phyloP scores from a whole-genome alignment of 1,284 basidiomycete species.

The Cryptococcus sp. region DNA sequence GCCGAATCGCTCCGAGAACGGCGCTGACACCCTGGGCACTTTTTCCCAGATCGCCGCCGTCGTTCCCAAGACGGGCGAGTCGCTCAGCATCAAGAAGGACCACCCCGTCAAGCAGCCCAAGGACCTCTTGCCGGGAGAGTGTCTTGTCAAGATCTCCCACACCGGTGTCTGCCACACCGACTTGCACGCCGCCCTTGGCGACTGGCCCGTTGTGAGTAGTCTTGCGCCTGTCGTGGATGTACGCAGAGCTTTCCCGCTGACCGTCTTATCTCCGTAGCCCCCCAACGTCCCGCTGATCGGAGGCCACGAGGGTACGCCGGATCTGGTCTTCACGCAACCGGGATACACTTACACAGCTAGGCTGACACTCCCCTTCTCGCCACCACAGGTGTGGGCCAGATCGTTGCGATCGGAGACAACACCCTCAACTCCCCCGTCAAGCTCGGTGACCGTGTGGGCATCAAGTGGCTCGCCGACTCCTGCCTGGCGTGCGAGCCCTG shows the following conservation, averaged over 20 bases:
- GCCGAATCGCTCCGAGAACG: no score
- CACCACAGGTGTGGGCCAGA: constrained; percentile 44
- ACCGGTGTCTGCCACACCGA: constrained; percentile 68
- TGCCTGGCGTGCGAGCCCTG: constrained; percentile 72
- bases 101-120: constrained; percentile 59
- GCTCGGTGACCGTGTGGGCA: constrained; percentile 75
- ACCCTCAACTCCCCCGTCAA: constrained; percentile 56
- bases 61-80: constrained; percentile 53
- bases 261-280: constrained; percentile 9
- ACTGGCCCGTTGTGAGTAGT: constrained; percentile 61
- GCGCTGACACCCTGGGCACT: no score
- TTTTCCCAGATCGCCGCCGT: constrained; percentile 60
- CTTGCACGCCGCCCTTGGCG: constrained; percentile 63
- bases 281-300: constrained; percentile 72
- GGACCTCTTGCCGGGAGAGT: constrained; percentile 73
- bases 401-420: constrained; percentile 72
- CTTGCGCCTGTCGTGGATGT: no score
- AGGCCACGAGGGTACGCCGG: constrained; percentile 52
- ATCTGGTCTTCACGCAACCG: neutral
- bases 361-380: neutral
- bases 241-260: no score
- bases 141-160: constrained; percentile 71
- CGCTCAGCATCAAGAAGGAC: constrained; percentile 38
- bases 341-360: no score
- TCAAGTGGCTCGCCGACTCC: constrained; percentile 73